These are phyloP conservation scores for Paramecium sonneborni DNA, from an alignment of 73 alveolate genomes.

Conservation along the genomic window DNA sequence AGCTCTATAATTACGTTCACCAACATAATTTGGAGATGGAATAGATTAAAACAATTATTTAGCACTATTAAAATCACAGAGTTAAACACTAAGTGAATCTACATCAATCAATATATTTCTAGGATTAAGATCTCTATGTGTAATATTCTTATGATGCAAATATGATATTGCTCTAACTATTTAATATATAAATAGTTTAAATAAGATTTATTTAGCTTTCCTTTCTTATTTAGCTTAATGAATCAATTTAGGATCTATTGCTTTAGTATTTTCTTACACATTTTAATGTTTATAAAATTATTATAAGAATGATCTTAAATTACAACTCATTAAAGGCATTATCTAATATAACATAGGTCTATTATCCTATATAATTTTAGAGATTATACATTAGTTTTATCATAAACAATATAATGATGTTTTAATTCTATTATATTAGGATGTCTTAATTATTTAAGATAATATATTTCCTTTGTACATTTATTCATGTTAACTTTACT, in stretches of 20 bases:
- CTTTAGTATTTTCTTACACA: background rate
- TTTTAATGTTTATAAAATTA: background rate
- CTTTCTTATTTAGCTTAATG: background rate
- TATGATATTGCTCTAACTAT: constrained; percentile 50
- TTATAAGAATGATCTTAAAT: background rate
- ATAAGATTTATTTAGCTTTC: constrained; percentile 1
- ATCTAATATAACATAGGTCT: background rate
- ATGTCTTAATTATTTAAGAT: constrained; percentile 46
- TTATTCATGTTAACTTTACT: constrained; percentile 16
- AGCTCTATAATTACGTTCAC: constrained; percentile 76
- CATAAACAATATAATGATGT: constrained; percentile 28
- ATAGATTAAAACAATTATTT: background rate
- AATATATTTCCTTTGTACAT: constrained; percentile 14
- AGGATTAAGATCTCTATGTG: constrained; percentile 64
- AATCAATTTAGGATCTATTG: background rate
- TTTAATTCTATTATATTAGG: constrained; percentile 34
- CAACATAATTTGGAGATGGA: constrained; percentile 8
- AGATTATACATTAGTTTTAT: background rate
- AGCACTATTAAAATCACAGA: constrained; percentile 56
- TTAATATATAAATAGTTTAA: constrained; percentile 51
- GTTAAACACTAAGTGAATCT: background rate
- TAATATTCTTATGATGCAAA: constrained; percentile 56
- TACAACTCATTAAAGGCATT: constrained; percentile 52
- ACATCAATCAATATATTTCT: constrained; percentile 57
- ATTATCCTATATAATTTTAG: background rate